Evolutionary conservation across 257 asterid genomes (phyloP).

Genomic region (Rehmannia glutinosa): DNA sequence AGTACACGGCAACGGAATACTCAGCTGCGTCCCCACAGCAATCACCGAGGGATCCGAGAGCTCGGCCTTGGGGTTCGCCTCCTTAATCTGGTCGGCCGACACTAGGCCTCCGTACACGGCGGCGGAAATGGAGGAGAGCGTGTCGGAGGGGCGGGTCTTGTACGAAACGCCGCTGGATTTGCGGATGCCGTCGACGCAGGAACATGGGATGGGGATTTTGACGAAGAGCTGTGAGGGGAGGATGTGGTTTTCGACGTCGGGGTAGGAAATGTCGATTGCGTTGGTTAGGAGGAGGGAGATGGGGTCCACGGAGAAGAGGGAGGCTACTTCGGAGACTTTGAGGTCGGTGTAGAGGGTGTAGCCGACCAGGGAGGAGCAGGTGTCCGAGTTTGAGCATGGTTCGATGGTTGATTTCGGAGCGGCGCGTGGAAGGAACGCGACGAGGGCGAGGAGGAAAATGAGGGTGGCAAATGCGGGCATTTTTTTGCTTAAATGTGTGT

Average conservation of each 20-base stretch:
- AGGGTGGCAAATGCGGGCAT: constrained; percentile 9
- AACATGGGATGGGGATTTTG: constrained; percentile 64
- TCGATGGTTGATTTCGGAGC: constrained; percentile 82
- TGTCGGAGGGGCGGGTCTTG: constrained; percentile 84
- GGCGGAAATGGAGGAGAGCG: constrained; percentile 54
- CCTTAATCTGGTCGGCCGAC: constrained; percentile 81
- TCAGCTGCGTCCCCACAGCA: constrained; percentile 53
- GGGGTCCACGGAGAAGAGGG: constrained; percentile 86
- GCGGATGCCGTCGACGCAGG: constrained; percentile 88
- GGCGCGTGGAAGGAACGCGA: constrained; percentile 33
- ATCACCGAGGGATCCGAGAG: constrained; percentile 68
- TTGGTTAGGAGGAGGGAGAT: constrained; percentile 73
- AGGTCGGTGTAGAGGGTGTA: constrained; percentile 96
- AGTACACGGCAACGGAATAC: constrained; percentile 90
- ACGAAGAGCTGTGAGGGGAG: constrained; percentile 79
- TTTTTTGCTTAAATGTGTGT: not conserved
- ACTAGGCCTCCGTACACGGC: constrained; percentile 70
- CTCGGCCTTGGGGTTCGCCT: constrained; percentile 58
- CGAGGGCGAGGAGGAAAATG: constrained; percentile 18
- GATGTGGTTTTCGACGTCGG: constrained; percentile 93
- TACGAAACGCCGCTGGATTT: constrained; percentile 57
- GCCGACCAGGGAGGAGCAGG: constrained; percentile 73
- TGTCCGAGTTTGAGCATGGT: constrained; percentile 77
- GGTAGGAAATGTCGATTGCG: constrained; percentile 67
- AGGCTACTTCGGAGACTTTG: constrained; percentile 83